Percentiles rank a stretch among this genome's conserved stretches.
Evolutionary conservation across 139 green algal species (phyloP).

Genomic region (Axilococcus clingmanii): DNA sequence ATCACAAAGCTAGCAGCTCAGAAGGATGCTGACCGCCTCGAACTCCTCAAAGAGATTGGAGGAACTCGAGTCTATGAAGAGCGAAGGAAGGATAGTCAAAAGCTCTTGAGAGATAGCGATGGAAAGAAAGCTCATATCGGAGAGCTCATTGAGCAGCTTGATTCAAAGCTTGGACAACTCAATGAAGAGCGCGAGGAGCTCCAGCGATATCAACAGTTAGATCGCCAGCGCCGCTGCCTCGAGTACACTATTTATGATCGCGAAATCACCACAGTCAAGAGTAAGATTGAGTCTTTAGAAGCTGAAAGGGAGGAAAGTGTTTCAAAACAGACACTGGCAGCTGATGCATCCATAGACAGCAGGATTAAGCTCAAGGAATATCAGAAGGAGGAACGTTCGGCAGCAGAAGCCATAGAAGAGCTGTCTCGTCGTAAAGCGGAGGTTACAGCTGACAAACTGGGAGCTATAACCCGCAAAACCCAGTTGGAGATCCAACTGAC

Average conservation of each 20-base stretch:
- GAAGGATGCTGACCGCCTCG: constrained; percentile 82
- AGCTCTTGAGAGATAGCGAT: constrained; percentile 85
- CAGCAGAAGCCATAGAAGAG: constrained; percentile 11
- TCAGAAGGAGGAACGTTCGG: constrained; percentile 44
- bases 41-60: constrained; percentile 98
- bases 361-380: constrained; percentile 26
- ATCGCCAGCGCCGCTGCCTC: constrained; percentile 67
- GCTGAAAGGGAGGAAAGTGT: constrained; percentile 13
- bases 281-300: constrained; percentile 55
- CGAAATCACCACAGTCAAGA: constrained; percentile 50
- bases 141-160: constrained; percentile 64
- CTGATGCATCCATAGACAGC: constrained; percentile 19
- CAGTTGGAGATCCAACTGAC: constrained; percentile 61
- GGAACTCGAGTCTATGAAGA: constrained; percentile 91
- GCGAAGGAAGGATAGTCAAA: constrained; percentile 68
- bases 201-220: constrained; percentile 67
- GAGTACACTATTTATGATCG: constrained; percentile 91
- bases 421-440: constrained; percentile 8
- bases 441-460: constrained; percentile 20
- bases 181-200: constrained; percentile 81
- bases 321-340: constrained; percentile 15
- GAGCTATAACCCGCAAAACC: constrained; percentile 31
- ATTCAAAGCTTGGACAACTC: constrained; percentile 62
- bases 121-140: constrained; percentile 55
- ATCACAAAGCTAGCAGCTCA: constrained; percentile 77